Conservation (phyloP, 2,329 filamentous ascomycete species). For the Trichoderma pleuroti region DNA sequence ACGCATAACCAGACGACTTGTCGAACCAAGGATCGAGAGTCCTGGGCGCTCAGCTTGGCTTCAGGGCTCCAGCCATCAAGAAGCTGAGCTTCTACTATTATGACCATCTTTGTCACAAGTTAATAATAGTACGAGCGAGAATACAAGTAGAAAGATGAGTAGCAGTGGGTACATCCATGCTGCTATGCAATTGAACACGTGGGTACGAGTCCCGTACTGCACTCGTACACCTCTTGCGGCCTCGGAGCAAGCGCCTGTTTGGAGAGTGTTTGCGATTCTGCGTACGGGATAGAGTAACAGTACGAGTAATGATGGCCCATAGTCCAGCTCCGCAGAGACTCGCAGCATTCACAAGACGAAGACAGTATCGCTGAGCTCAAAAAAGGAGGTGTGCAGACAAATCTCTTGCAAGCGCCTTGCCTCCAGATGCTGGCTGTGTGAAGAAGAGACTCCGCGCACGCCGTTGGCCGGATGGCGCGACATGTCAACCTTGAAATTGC, state of each 20-base stretch:
- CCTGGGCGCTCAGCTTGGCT: not conserved
- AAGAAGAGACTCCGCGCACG: not conserved
- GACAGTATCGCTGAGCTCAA: not conserved
- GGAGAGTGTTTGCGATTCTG: not conserved
- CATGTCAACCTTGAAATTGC: not conserved
- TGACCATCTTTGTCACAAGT: not conserved
- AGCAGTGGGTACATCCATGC: not conserved
- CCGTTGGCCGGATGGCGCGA: conserved; percentile 7
- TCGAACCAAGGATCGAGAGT: not conserved
- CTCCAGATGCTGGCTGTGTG: not conserved
- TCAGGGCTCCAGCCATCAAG: not conserved
- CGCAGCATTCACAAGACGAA: not conserved
- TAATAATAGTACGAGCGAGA: not conserved
- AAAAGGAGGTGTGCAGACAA: conserved; percentile 10
- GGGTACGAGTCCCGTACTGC: not conserved
- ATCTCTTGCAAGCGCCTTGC: not conserved
- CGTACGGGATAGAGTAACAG: not conserved
- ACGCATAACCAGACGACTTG: not conserved
- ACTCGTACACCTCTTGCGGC: not conserved
- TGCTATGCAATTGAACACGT: not conserved
- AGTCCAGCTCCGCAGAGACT: rapidly evolving
- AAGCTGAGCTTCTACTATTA: not conserved
- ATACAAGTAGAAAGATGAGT: not conserved
- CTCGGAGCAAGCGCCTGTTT: not conserved
- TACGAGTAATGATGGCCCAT: not conserved